These are phyloP conservation scores for Microdochium trichocladiopsis DNA, from an alignment of 2,329 filamentous ascomycete genomes.

Conservation along the genomic window DNA sequence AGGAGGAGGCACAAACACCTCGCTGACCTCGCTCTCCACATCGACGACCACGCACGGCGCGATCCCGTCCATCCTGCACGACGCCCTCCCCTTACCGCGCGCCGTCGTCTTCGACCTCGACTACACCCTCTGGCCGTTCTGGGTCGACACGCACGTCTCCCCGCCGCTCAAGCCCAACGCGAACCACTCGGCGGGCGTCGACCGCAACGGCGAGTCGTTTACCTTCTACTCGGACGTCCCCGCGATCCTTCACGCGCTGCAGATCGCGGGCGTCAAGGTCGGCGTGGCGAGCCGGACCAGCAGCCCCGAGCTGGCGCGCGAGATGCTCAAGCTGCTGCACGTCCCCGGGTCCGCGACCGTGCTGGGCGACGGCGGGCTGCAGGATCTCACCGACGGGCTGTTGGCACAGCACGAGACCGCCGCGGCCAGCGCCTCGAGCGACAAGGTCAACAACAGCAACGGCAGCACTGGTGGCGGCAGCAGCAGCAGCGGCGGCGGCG, in stretches of 20 bases:
- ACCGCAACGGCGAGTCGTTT: slow-evolving; percentile 58
- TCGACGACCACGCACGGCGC: background rate
- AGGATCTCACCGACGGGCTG: background rate
- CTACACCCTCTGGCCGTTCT: slow-evolving; percentile 99
- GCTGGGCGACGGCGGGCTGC: slow-evolving; percentile 1
- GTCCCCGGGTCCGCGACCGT: slow-evolving; percentile 30
- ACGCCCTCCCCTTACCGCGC: slow-evolving; percentile 65
- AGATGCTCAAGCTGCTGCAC: slow-evolving; percentile 72
- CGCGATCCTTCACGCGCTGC: slow-evolving; percentile 55
- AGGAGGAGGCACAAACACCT: background rate
- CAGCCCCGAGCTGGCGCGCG: slow-evolving; percentile 70
- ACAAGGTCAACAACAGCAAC: background rate
- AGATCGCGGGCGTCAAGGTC: slow-evolving; percentile 40
- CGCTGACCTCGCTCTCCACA: background rate
- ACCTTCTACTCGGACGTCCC: slow-evolving; percentile 67
- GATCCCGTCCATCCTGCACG: slow-evolving; percentile 35
- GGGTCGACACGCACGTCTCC: slow-evolving; percentile 89
- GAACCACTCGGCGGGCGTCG: slow-evolving; percentile 33
- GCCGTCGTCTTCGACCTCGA: slow-evolving; percentile 92
- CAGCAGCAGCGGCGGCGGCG: background rate
- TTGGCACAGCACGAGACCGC: background rate
- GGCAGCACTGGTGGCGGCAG: background rate
- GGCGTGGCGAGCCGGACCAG: slow-evolving; percentile 76
- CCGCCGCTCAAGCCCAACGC: slow-evolving; percentile 55
- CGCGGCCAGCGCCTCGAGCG: background rate